These are phyloP conservation scores for Suhomyces bolitotheri DNA, from an alignment of 1,139 yeast species.

Conservation along the genomic window DNA sequence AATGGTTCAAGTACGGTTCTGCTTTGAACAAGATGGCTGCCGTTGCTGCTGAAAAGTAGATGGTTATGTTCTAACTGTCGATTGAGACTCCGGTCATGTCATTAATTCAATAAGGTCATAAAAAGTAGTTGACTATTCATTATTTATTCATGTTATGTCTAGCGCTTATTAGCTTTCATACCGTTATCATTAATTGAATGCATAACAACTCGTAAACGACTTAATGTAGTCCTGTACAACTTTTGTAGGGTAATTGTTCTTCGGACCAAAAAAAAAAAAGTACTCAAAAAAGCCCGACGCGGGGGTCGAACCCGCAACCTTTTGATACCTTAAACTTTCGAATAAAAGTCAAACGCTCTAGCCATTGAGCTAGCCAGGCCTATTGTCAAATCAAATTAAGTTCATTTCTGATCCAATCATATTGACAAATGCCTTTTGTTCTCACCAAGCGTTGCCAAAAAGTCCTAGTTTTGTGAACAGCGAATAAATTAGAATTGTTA, in stretches of 20 bases:
- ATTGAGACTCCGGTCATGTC: constrained; percentile 3
- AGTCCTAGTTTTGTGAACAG: too few species aligned
- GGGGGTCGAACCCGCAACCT: constrained; percentile 56
- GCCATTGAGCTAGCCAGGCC: constrained; percentile 12
- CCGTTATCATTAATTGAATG: constrained; percentile 4
- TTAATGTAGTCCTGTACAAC: background rate
- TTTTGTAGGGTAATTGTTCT: background rate
- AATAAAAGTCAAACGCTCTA: constrained; percentile 12
- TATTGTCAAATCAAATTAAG: background rate
- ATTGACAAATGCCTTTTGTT: too few species aligned
- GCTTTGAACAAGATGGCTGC: constrained; percentile 98
- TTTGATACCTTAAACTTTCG: constrained; percentile 28
- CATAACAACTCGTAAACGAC: constrained; percentile 4
- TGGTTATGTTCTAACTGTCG: constrained; percentile 1
- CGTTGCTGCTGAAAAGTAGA: constrained; percentile 17
- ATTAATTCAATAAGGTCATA: constrained; percentile 8
- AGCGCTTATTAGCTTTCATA: constrained; percentile 7
- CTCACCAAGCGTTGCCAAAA: too few species aligned
- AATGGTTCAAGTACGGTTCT: constrained; percentile 99
- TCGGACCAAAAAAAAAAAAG: background rate
- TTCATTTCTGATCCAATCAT: background rate
- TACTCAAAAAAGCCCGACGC: constrained; percentile 39
- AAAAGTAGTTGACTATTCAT: constrained; percentile 11
- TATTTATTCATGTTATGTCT: constrained; percentile 12
- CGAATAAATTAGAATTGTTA: too few species aligned